Conservation (phyloP, 352 stramenopile species). For the Phytophthora boehmeriae region DNA sequence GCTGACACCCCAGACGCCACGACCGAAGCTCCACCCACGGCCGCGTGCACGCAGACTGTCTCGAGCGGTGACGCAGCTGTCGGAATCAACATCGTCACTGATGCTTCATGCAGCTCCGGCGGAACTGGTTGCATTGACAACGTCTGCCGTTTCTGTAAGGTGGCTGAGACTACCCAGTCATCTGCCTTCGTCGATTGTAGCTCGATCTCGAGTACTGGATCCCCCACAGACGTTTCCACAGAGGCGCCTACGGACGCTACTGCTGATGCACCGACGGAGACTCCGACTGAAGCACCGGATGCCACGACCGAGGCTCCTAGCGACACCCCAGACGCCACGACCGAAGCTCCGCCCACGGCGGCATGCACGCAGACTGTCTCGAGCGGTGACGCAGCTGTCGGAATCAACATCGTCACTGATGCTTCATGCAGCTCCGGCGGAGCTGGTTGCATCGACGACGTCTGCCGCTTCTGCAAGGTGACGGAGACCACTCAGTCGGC, state of each 20-base stretch:
- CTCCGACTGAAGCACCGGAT: background rate
- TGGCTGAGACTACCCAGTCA: constrained; percentile 22
- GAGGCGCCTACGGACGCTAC: constrained; percentile 9
- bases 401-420: constrained; percentile 48
- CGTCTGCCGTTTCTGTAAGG: constrained; percentile 58
- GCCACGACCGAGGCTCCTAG: constrained; percentile 1
- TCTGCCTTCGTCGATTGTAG: constrained; percentile 26
- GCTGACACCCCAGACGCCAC: background rate
- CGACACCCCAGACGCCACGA: background rate
- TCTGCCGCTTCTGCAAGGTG: constrained; percentile 57
- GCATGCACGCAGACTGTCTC: constrained; percentile 25
- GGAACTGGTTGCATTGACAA: constrained; percentile 44
- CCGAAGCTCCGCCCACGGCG: background rate
- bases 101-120: constrained; percentile 34
- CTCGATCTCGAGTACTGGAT: constrained; percentile 8
- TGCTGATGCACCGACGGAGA: constrained; percentile 5
- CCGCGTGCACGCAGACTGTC: constrained; percentile 18
- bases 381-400: constrained; percentile 33
- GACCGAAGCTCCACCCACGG: background rate
- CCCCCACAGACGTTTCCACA: constrained; percentile 5
- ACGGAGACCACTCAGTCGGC: constrained; percentile 22
- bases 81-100: constrained; percentile 46
- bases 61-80: constrained; percentile 34
- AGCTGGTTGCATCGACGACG: constrained; percentile 41
- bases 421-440: constrained; percentile 35